A percentile compares a stretch with the other conserved stretches of the same genome.
Evolutionary conservation across 495 filamentous ascomycete genomes (phyloP).

Genomic region (Xylaria flabelliformis): DNA sequence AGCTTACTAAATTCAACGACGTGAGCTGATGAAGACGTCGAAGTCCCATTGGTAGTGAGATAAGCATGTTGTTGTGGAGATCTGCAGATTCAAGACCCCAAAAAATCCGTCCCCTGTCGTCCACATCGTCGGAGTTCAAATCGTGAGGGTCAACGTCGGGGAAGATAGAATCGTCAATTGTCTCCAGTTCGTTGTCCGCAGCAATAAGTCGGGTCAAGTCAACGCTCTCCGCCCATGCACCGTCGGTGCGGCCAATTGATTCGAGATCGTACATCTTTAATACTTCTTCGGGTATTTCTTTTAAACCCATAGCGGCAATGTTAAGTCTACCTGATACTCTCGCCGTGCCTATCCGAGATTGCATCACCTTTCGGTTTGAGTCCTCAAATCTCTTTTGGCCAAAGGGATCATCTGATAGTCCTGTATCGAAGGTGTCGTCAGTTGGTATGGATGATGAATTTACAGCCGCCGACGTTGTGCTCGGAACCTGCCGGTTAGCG

Average conservation of each 20-base stretch:
- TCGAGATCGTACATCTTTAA: slow-evolving; percentile 88
- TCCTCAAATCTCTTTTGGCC: slow-evolving; percentile 67
- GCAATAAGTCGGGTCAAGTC: slow-evolving; percentile 88
- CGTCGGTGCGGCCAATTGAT: slow-evolving; percentile 54
- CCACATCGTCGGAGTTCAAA: slow-evolving; percentile 62
- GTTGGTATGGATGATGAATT: slow-evolving; percentile 53
- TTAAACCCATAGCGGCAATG: slow-evolving; percentile 83
- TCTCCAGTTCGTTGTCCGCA: slow-evolving; percentile 88
- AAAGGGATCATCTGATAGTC: slow-evolving; percentile 67
- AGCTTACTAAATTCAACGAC: slow-evolving; percentile 76
- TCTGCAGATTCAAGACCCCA: slow-evolving; percentile 83
- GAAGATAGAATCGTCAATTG: slow-evolving; percentile 74
- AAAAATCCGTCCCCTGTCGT: slow-evolving; percentile 75
- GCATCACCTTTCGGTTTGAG: slow-evolving; percentile 67
- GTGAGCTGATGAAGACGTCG: slow-evolving; percentile 74
- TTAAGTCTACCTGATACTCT: slow-evolving; percentile 85
- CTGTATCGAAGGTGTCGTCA: slow-evolving; percentile 63
- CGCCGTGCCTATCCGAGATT: slow-evolving; percentile 76
- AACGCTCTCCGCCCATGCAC: slow-evolving; percentile 90
- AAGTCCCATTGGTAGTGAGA: slow-evolving; percentile 74
- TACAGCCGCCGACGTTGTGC: slow-evolving; percentile 41
- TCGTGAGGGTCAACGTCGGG: slow-evolving; percentile 70
- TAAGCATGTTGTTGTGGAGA: slow-evolving; percentile 81
- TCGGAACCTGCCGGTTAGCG: slow-evolving; percentile 51
- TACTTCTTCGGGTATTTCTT: slow-evolving; percentile 81